Conservation (phyloP, 148 eudicot species). For the Vaccinium corymbosum region DNA sequence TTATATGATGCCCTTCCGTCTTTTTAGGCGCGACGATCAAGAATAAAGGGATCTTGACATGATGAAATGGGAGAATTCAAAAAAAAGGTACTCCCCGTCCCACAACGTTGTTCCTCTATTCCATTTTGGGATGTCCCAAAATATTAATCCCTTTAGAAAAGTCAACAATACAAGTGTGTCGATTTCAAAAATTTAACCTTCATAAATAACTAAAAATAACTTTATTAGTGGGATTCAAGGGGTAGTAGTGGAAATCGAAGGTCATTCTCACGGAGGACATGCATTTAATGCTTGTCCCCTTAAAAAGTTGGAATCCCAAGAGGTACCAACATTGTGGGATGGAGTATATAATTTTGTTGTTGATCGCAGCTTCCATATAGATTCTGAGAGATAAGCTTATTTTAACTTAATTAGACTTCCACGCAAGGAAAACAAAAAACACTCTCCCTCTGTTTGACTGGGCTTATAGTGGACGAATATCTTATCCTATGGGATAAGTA, state of each 20-base stretch:
- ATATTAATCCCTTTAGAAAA: too few species aligned
- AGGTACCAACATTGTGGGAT: too few species aligned
- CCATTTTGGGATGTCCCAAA: too few species aligned
- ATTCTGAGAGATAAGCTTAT: neutral
- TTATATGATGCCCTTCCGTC: neutral
- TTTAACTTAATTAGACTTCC: neutral
- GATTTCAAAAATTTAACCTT: too few species aligned
- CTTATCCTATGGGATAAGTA: neutral
- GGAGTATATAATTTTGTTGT: neutral
- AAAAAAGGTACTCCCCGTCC: neutral
- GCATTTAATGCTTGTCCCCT: too few species aligned
- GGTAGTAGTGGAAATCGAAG: too few species aligned
- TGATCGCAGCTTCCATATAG: neutral
- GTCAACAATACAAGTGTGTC: too few species aligned
- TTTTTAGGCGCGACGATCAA: neutral
- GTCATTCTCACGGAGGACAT: too few species aligned
- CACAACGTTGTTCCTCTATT: too few species aligned
- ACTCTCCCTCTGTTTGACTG: neutral
- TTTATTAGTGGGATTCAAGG: too few species aligned
- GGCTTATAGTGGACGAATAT: neutral
- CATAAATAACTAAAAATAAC: too few species aligned
- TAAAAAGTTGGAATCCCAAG: too few species aligned
- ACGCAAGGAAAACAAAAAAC: neutral
- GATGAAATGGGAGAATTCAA: neutral
- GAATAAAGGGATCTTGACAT: neutral